Base-by-base conservation (phyloP, 2,329 filamentous ascomycete genomes). In the Fusarium sulawesiense region DNA sequence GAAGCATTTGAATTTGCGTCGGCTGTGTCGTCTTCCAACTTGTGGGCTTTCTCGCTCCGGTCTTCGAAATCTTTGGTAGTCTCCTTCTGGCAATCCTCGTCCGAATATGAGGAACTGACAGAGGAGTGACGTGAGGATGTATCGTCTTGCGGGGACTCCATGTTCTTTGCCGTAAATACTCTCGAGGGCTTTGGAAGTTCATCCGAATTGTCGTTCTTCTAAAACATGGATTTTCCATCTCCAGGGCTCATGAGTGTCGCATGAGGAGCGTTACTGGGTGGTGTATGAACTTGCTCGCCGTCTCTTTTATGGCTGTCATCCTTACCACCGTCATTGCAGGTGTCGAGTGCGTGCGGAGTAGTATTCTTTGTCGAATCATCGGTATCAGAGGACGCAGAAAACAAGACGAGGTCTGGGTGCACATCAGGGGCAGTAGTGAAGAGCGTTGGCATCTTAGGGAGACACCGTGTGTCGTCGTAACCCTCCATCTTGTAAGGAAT, bases 371-470 rank as follows among this genome's bases (percentile, higher is more conserved):
- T 44, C 18, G 29, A 46, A n/a, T 12, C 45, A 27, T 44, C 45
- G 7, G 20, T 13, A 13, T 47, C 27, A 3, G 27, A 44, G 23
- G 48, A 25, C 3, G 64, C 32, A 14, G 61, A 64, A 18, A 50
- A 74, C 3, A 74, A 57, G 20, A 60, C 32, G 30, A 66, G 50
- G 20, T 73, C 63, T 11, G 53, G 16, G 14, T 65, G 60, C 34
- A 25, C n/a, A 23, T 46, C 48, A 12, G 66, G 40, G 14, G 57
- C 20, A 18, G 62, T 32, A 18, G 62, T 53, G 13, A 72, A 72
- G 25, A 67, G 55, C 25, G 58, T 69, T 6, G 73, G 69, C 7
- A 68, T 60, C 14, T 56, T 72, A 34, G 73, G 67, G 44, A 74
- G 71, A 20, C 64, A 74, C 29, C 60, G 59, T 6, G 48, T 48